A percentile compares a stretch with the other conserved stretches of the same genome.
These are phyloP conservation scores for Trichoderma harzianum DNA, from an alignment of 2,329 filamentous ascomycete species.

Conservation along the genomic window DNA sequence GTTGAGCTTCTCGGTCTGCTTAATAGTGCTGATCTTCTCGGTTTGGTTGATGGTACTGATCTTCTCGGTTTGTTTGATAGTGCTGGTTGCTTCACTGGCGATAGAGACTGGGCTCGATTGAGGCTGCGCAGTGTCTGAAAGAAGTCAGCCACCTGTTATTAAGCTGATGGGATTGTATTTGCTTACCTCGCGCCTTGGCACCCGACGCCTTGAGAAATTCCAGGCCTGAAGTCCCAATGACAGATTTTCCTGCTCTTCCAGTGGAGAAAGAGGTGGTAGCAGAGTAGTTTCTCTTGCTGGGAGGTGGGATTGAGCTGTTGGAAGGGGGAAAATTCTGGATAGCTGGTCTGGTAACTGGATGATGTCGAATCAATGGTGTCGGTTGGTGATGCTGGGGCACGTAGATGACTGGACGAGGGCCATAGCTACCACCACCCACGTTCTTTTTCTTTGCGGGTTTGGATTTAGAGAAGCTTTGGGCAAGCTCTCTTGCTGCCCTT, in stretches of 20 bases:
- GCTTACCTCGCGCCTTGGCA: background rate
- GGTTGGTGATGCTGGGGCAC: background rate
- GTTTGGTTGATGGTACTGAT: background rate
- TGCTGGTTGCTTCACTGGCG: background rate
- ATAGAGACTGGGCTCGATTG: background rate
- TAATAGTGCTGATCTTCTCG: background rate
- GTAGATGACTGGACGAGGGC: background rate
- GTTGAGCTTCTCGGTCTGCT: too few species aligned
- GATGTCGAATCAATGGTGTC: background rate
- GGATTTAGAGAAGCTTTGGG: slow-evolving; percentile 24
- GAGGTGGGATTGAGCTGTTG: slow-evolving; percentile 8
- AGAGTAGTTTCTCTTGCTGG: slow-evolving; percentile 24
- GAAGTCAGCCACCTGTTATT: background rate
- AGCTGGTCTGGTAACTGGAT: background rate
- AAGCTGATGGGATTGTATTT: background rate
- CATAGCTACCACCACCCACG: background rate
- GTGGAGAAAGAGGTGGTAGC: background rate
- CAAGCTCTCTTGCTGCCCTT: slow-evolving; percentile 28
- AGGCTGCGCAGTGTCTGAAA: background rate
- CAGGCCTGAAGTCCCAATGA: slow-evolving; percentile 23
- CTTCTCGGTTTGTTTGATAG: background rate
- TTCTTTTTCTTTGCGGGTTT: slow-evolving; percentile 5
- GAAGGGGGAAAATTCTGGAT: background rate
- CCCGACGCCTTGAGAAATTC: slow-evolving; percentile 25
- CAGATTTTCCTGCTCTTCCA: slow-evolving; percentile 10